Evolutionary conservation across 257 asterid genomes (phyloP).

Genomic region (Forsythia viridissima): DNA sequence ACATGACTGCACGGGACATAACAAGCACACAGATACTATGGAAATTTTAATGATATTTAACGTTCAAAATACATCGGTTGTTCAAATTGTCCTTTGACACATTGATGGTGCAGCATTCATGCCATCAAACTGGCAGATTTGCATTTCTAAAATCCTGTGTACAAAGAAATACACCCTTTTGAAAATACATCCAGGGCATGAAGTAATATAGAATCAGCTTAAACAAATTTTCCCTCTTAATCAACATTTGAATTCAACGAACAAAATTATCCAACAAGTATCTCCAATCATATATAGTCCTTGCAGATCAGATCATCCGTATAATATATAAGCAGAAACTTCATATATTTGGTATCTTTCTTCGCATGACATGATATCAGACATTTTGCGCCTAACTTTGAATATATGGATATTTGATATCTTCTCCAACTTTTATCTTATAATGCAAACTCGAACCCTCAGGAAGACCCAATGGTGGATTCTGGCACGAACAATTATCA

Average conservation of each 20-base stretch:
- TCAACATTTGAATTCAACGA: not conserved
- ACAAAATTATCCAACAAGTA: not conserved
- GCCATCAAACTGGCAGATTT: not conserved
- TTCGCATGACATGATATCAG: not conserved
- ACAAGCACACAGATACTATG: too few species aligned
- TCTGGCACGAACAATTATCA: constrained; percentile 68
- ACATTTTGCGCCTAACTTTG: not conserved
- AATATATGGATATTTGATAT: constrained; percentile 24
- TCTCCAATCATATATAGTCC: too few species aligned
- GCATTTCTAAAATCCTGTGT: not conserved
- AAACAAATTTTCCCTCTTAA: not conserved
- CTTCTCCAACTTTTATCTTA: constrained; percentile 41
- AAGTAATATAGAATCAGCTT: not conserved
- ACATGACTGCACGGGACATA: too few species aligned
- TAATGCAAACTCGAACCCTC: constrained; percentile 68
- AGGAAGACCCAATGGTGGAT: constrained; percentile 77
- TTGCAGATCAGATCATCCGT: too few species aligned
- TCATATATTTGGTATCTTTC: not conserved
- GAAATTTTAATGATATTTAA: too few species aligned
- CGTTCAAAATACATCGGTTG: too few species aligned
- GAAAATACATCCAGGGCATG: not conserved
- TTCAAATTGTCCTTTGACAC: not conserved
- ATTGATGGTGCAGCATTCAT: not conserved
- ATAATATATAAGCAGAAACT: not conserved
- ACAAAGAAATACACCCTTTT: not conserved